Evolutionary conservation across 768 basidiomycete species (phyloP), one percentile per base, ranked within the genome.

Genomic region (Pulveroboletus frians): DNA sequence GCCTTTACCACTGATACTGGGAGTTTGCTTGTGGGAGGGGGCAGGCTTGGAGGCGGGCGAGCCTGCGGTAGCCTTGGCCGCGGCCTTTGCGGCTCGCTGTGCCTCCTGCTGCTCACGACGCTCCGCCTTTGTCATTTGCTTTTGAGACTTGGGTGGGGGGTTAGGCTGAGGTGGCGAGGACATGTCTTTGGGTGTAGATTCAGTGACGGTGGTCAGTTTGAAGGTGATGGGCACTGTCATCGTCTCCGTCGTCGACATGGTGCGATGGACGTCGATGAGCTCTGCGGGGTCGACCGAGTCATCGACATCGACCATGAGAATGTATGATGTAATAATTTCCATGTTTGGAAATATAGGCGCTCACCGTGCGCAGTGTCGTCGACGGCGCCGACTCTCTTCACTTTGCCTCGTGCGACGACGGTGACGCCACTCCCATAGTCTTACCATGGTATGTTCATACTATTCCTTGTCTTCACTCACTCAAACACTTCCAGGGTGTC

Each of bases 61-160:
- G 2, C 17, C 47, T 36, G 59, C 50, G 46, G 65, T 41, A 47
- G 70, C 58, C 74, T 83, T 61, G 63, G 73, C 52, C 14, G 71
- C 71, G 2, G 72, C 74, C 67, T 91, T 91, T n/a, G 85, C 85
- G 9, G 88, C 88, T 45, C 88, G 76, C 60, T 92, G 87, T 54
- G 73, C 76, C 63, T 89, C 88, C 65, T 91, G 88, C 14, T 86
- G 74, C 59, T 87, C 88, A 57, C 86, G 73, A 26, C 88, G 77
- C 62, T 88, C 86, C 5, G 85, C 84, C 67, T 88, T 92, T 26
- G 87, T 80, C 80, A 87, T 84, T 36, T 78, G 76, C 60, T 87
- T 86, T 62, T 87, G 84, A 11, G 80, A 73, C 52, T 73, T 71
- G 54, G 65, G 50, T 32, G 49, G 43, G 21, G 43, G 51, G 49